Evolutionary conservation across 108 stramenopile genomes (phyloP).

Genomic region (Seminavis robusta): DNA sequence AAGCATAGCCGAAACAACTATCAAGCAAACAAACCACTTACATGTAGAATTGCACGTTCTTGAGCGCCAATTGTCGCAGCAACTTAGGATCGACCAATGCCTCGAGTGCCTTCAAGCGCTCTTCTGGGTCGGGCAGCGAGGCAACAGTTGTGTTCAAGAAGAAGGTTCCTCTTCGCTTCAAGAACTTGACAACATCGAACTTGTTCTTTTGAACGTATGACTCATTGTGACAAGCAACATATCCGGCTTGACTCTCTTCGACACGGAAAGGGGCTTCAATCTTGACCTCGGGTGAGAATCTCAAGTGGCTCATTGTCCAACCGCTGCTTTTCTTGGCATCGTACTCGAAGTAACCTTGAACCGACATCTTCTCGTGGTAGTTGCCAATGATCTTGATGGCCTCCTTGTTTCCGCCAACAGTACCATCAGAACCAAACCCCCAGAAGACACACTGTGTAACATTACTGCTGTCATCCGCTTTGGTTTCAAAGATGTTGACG

Average conservation of each 20-base stretch:
- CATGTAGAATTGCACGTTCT: slow-evolving; percentile 14
- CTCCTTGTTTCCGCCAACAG: slow-evolving; percentile 58
- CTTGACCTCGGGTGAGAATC: slow-evolving; percentile 27
- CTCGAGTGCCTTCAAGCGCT: slow-evolving; percentile 49
- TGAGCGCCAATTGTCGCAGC: slow-evolving; percentile 29
- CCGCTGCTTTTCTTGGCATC: slow-evolving; percentile 63
- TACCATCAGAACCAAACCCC: slow-evolving; percentile 60
- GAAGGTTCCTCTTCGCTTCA: slow-evolving; percentile 46
- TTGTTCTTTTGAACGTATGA: slow-evolving; percentile 56
- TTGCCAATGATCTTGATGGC: slow-evolving; percentile 58
- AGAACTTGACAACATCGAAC: slow-evolving; percentile 51
- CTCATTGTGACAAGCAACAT: slow-evolving; percentile 64
- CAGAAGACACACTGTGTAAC: slow-evolving; percentile 61
- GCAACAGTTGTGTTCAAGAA: slow-evolving; percentile 60
- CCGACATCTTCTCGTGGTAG: slow-evolving; percentile 42
- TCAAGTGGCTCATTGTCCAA: slow-evolving; percentile 50
- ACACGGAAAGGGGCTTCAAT: slow-evolving; percentile 23
- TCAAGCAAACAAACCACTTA: not conserved
- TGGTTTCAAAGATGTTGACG: slow-evolving; percentile 28
- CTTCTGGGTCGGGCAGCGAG: slow-evolving; percentile 31
- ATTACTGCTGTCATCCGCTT: too few relatives aligned
- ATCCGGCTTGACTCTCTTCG: slow-evolving; percentile 46
- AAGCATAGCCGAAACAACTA: too few relatives aligned
- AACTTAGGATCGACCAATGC: slow-evolving; percentile 46
- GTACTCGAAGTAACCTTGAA: slow-evolving; percentile 66